Evolutionary conservation across 768 basidiomycete genomes (phyloP), one percentile per base, ranked within the genome.

Genomic region (Pilatotrama ljubarskyi): DNA sequence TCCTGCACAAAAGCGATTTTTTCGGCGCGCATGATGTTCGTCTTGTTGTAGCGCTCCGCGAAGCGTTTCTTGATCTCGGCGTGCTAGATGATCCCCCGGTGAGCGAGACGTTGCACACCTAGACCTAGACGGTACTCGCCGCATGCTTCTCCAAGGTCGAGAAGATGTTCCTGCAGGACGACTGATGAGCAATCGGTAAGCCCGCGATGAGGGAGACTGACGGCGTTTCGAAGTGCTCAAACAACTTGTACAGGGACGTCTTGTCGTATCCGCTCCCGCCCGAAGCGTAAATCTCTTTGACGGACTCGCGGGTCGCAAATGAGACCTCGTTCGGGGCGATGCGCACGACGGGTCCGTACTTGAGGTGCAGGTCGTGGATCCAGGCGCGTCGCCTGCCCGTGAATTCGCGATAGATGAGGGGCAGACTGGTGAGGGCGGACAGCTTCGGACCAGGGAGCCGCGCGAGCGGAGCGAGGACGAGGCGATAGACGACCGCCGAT

Each of bases 251-350:
- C 44, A 65, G 59, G 5, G 49, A 17, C 11, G 62, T 43, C 24
- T 65, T 65, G 35, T 68, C 66, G 48, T 61, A 65, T 5, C 66
- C 66, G 22, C 66, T 64, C 43, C 66, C 66, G 0, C 61, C 64
- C 15, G 62, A 63, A 14, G 62, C 38, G 47, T 68, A 68, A 26
- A 68, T 68, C 47, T 68, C 64, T 50, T 65, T 68, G 35, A 37
- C 59, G 10, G 66, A 64, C n/a, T 68, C 66, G 24, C 59, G 57
- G 5, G 43, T 65, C 22, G 66, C 66, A 24, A 65, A 68, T 0
- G 66, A 65, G 6, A 68, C 62, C 44, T 68, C 66, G 49, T 68
- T 51, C 0, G 66, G 66, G 2, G 62, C 64, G 18, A 68, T 29
- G 15, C 64, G 66, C 5, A 68, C 66, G 11, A 62, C 48, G 1